Percentiles rank a stretch among this genome's conserved stretches.
phyloP scores from a whole-genome alignment of 345 rosid genomes.

The Citrus hindsii region DNA sequence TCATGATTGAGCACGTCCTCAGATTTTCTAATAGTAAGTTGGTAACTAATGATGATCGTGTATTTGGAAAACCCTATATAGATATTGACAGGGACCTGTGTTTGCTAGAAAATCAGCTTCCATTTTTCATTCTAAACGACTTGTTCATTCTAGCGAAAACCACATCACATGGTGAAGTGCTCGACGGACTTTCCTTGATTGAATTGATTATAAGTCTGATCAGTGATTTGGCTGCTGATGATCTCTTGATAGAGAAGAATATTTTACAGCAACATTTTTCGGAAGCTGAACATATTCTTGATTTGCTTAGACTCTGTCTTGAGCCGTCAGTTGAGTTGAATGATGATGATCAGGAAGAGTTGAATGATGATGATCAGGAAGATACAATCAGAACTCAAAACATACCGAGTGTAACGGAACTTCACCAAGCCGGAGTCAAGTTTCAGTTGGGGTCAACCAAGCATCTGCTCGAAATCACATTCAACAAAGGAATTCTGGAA shows the following conservation, averaged over 20 bases:
- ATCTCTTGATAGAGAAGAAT: background rate
- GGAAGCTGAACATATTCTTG: background rate
- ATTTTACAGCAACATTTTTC: background rate
- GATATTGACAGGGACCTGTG: background rate
- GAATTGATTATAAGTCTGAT: background rate
- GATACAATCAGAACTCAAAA: no score
- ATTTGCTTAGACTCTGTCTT: background rate
- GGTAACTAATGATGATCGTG: background rate
- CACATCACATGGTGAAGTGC: no score
- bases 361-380: no score
- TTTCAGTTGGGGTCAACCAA: background rate
- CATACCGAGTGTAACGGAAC: background rate
- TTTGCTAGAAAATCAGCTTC: constrained; percentile 27
- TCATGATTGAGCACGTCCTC: constrained; percentile 13
- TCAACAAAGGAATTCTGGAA: background rate
- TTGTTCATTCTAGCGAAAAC: background rate
- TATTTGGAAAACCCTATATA: constrained; percentile 4
- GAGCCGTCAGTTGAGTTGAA: background rate
- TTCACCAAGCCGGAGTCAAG: constrained; percentile 2
- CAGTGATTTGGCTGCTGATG: background rate
- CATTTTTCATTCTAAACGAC: constrained; percentile 20
- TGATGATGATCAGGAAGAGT: no score
- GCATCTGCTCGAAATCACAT: background rate
- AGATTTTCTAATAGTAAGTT: background rate
- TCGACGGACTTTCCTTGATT: background rate